Conservation (phyloP, 1,284 basidiomycete species). For the Ustilago lituana region DNA sequence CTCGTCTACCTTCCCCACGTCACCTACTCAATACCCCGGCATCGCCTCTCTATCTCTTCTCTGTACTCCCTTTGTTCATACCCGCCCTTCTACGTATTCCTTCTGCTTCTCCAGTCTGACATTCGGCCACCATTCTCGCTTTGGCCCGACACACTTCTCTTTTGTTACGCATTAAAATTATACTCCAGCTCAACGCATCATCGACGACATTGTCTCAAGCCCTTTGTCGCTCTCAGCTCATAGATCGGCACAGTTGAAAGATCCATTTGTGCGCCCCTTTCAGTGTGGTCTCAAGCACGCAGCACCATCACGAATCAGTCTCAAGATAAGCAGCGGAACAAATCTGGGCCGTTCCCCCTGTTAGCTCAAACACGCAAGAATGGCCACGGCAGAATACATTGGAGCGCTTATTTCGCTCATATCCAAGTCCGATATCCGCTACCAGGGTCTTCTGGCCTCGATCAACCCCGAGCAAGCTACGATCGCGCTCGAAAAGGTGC, state of each 20-base stretch:
- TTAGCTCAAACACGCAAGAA: constrained; percentile 6
- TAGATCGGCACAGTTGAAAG: neutral
- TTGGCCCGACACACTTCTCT: too few relatives aligned
- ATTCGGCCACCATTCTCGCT: too few relatives aligned
- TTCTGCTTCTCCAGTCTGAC: too few relatives aligned
- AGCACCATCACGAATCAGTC: neutral
- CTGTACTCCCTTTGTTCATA: neutral
- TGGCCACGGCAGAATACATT: constrained; percentile 63
- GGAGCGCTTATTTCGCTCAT: constrained; percentile 77
- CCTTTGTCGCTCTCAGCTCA: too few relatives aligned
- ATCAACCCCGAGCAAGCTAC: constrained; percentile 84
- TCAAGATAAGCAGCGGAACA: neutral
- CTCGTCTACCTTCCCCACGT: neutral
- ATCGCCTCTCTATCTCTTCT: constrained; percentile 1
- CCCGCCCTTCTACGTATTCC: neutral
- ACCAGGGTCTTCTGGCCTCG: constrained; percentile 83
- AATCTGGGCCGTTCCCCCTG: too few relatives aligned
- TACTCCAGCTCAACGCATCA: too few relatives aligned
- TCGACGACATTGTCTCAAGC: too few relatives aligned
- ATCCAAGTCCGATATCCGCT: constrained; percentile 88
- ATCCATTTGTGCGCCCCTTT: neutral
- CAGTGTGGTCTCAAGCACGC: too few relatives aligned
- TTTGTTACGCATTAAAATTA: too few relatives aligned
- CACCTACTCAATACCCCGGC: neutral
- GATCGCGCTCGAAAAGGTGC: constrained; percentile 86